phyloP scores from a whole-genome alignment of 441 rosid genomes.

The Syzygium malaccense region DNA sequence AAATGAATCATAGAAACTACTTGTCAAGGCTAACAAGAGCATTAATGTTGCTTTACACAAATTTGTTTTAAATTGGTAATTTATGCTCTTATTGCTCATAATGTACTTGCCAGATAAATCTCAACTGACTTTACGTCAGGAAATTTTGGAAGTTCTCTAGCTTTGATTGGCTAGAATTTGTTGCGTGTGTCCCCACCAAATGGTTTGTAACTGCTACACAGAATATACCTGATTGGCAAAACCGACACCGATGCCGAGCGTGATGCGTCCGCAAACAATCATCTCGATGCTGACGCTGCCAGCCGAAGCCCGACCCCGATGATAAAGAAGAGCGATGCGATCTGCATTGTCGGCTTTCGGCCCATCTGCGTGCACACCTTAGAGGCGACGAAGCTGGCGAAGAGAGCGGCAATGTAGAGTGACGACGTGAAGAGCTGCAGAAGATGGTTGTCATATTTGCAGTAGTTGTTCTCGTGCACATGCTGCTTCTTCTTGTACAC shows the following conservation, averaged over 20 bases:
- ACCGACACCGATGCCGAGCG: background rate
- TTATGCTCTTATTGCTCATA: too few relatives aligned
- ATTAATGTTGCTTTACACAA: background rate
- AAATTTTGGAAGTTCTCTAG: too few relatives aligned
- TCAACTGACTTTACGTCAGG: too few relatives aligned
- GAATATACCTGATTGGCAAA: background rate
- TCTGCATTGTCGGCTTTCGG: background rate
- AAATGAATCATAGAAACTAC: background rate
- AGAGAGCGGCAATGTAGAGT: slow-evolving; percentile 4
- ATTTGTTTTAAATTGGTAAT: too few relatives aligned
- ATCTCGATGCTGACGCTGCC: background rate
- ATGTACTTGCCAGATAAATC: too few relatives aligned
- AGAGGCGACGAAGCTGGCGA: background rate
- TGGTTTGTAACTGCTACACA: too few relatives aligned
- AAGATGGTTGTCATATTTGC: background rate
- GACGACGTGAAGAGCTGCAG: slow-evolving; percentile 9
- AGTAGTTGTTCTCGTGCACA: background rate
- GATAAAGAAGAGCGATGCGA: background rate
- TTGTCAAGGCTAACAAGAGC: background rate
- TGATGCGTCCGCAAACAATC: background rate
- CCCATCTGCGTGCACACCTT: background rate
- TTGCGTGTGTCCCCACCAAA: too few relatives aligned
- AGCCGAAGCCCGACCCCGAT: background rate
- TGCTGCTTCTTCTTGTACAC: background rate
- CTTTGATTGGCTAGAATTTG: too few relatives aligned